Evolutionary conservation across 805 yeast species (phyloP).

Genomic region (Candida ficus): DNA sequence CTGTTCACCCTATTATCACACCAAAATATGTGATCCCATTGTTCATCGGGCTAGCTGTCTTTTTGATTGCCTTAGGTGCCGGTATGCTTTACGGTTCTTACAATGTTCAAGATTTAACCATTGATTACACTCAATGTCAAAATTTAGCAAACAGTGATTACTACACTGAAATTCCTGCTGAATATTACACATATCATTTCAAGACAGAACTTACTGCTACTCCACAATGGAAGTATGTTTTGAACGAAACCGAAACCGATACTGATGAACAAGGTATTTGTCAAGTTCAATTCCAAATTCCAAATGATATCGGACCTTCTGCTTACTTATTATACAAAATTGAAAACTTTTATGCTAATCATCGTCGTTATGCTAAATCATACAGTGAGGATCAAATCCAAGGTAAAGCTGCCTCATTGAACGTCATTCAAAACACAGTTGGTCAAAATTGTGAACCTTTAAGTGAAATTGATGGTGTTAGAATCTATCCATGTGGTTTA

Average conservation of each 20-base stretch:
- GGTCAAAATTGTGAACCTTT: slow-evolving; percentile 63
- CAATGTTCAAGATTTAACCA: slow-evolving; percentile 62
- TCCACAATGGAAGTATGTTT: slow-evolving; percentile 66
- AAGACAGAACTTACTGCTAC: slow-evolving; percentile 31
- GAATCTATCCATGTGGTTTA: slow-evolving; percentile 78
- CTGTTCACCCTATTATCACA: slow-evolving; percentile 77
- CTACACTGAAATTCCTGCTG: slow-evolving; percentile 50
- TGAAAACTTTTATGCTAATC: slow-evolving; percentile 90
- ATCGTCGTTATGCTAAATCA: slow-evolving; percentile 86
- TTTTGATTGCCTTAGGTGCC: slow-evolving; percentile 88
- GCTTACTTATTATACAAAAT: slow-evolving; percentile 73
- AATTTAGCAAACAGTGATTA: slow-evolving; percentile 39
- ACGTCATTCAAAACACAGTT: slow-evolving; percentile 42
- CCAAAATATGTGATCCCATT: slow-evolving; percentile 86
- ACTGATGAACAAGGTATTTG: slow-evolving; percentile 55
- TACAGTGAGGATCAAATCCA: slow-evolving; percentile 80
- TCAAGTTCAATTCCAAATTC: slow-evolving; percentile 66
- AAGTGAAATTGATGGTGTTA: slow-evolving; percentile 47
- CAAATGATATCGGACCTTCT: slow-evolving; percentile 67
- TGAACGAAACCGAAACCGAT: slow-evolving; percentile 38
- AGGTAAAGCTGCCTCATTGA: slow-evolving; percentile 62
- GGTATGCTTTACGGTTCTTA: slow-evolving; percentile 68
- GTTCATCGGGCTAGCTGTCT: slow-evolving; percentile 64
- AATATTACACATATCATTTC: slow-evolving; percentile 56
- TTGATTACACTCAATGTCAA: slow-evolving; percentile 75